Evolutionary conservation across 2,329 filamentous ascomycete genomes (phyloP).

Genomic region (Trichoderma atroviride): DNA sequence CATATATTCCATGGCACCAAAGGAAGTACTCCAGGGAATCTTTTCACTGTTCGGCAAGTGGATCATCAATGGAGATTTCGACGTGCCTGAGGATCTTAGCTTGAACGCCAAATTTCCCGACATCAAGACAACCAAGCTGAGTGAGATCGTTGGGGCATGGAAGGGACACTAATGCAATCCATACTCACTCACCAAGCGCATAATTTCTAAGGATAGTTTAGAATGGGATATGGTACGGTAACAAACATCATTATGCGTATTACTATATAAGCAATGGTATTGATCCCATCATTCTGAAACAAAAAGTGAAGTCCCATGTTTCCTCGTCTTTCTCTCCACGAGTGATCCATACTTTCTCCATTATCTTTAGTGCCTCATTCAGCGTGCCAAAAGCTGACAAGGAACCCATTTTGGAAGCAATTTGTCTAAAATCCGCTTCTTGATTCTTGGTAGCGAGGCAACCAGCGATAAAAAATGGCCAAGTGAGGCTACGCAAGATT

Average conservation of each 20-base stretch:
- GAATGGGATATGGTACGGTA: neutral
- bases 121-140: constrained; percentile 13
- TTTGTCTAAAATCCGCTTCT: neutral
- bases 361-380: neutral
- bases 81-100: constrained; percentile 3
- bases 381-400: constrained; percentile 9
- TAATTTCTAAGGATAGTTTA: neutral
- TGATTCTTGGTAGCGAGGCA: constrained; percentile 4
- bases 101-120: constrained; percentile 16
- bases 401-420: constrained; percentile 13
- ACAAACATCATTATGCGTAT: neutral
- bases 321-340: neutral
- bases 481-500: constrained; percentile 6
- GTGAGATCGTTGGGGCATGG: constrained; percentile 17
- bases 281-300: constrained; percentile 6
- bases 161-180: neutral
- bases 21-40: neutral
- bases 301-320: constrained; percentile 11
- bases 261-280: constrained; percentile 4
- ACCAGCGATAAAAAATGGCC: constrained; percentile 17
- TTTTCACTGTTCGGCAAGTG: neutral
- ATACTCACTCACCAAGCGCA: neutral
- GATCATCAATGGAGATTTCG: neutral
- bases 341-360: neutral
- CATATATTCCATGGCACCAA: neutral